Evolutionary conservation across 805 yeast genomes (phyloP), one percentile per base, ranked within the genome.

Genomic region (Blastobotrys attinorum): DNA sequence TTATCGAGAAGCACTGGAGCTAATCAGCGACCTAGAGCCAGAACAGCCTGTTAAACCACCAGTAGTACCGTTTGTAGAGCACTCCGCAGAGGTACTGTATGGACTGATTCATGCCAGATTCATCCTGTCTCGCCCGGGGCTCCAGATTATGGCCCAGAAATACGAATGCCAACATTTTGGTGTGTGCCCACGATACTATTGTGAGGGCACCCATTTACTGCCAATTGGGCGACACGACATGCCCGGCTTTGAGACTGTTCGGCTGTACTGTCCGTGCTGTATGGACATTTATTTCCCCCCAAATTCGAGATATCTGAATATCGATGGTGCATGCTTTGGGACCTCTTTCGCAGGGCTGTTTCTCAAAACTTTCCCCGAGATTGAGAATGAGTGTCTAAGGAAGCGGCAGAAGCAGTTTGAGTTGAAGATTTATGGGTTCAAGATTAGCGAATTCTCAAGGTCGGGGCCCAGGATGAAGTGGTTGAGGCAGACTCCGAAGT

Each of bases 321-420:
- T 92, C 35, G 98, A 92, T 63, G 98, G 98, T 3, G 96, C 97
- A 1, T 92, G 83, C 57, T 92, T 94, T 68, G 97, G 98, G 3
- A 87, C 97, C 0, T 81, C 94, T 29, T 92, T 92, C 66, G 92
- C 96, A 1, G 97, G 96, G 2, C 73, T 92, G 53, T 83, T 92
- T 56, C 77, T 92, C 48, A 84, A 88, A 59, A 83, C 85, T 75
- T 88, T 82, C 66, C 87, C 92, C n/a, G 97, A 87, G 51, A 76
- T 88, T 40, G 95, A 83, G 58, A 76, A 77, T 54, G 87, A 83
- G 56, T 80, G 86, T 52, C 71, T 73, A 45, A 70, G 75, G 46
- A 71, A 83, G 56, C 68, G 77, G 50, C 39, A 48, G 53, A 67
- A 70, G 51, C 61, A 51, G 47, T 61, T 56, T 59, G 83, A 84